phyloP scores from a whole-genome alignment of 1,284 basidiomycete genomes.

The Calocybe gambosa region DNA sequence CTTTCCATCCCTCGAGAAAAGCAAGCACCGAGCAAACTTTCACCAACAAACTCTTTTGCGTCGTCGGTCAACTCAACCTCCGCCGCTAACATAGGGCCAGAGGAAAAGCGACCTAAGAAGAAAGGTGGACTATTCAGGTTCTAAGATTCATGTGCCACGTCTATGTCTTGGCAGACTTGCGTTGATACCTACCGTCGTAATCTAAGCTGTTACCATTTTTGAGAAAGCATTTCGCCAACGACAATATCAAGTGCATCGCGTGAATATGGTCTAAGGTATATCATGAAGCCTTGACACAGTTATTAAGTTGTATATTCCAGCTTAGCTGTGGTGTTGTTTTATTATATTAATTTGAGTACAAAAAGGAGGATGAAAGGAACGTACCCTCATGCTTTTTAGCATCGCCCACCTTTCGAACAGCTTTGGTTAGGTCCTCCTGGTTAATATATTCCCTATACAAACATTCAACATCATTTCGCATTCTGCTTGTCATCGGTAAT shows the following conservation, averaged over 20 bases:
- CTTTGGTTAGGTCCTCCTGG: slow-evolving; percentile 97
- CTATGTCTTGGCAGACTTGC: neutral
- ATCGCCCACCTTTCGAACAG: slow-evolving; percentile 94
- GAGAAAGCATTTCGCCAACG: too few species aligned
- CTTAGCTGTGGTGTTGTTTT: slow-evolving; percentile 29
- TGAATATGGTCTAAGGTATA: slow-evolving; percentile 8
- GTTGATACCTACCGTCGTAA: slow-evolving; percentile 15
- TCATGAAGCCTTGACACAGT: slow-evolving; percentile 1
- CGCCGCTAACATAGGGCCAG: slow-evolving; percentile 23
- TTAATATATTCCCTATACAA: slow-evolving; percentile 73
- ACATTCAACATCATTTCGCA: neutral
- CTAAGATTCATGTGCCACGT: slow-evolving; percentile 21
- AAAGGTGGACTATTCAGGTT: slow-evolving; percentile 70
- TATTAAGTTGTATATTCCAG: slow-evolving; percentile 40
- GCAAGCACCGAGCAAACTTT: slow-evolving; percentile 29
- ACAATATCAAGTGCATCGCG: neutral
- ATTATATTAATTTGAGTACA: neutral
- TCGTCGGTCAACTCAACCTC: slow-evolving; percentile 42
- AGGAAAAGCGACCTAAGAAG: slow-evolving; percentile 76
- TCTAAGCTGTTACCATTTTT: slow-evolving; percentile 9
- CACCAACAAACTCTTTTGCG: slow-evolving; percentile 42
- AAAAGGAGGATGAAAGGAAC: slow-evolving; percentile 22
- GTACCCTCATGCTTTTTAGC: slow-evolving; percentile 94
- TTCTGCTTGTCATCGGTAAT: slow-evolving; percentile 21
- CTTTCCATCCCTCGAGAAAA: slow-evolving; percentile 25